phyloP scores from a whole-genome alignment of 1,284 basidiomycete genomes.

The Exsudoporus floridanus region DNA sequence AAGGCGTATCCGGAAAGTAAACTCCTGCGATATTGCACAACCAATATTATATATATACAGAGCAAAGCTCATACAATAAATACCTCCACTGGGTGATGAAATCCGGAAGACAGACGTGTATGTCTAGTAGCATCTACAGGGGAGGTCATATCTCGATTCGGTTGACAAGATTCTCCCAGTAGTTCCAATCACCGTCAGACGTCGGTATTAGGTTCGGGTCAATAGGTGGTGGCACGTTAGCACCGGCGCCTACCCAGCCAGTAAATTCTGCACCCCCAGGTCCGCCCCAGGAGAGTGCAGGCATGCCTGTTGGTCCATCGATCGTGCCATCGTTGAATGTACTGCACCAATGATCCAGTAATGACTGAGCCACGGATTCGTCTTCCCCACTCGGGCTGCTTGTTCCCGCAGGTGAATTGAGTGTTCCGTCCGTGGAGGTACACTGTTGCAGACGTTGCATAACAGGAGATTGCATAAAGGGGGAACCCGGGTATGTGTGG shows the following conservation, averaged over 20 bases:
- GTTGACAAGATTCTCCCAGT: constrained; percentile 79
- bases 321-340: constrained; percentile 63
- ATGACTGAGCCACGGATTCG: constrained; percentile 68
- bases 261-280: constrained; percentile 56
- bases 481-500: constrained; percentile 30
- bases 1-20: neutral
- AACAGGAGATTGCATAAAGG: constrained; percentile 50
- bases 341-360: constrained; percentile 80
- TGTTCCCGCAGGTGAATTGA: constrained; percentile 53
- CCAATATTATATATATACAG: constrained; percentile 5
- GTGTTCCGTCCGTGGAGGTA: constrained; percentile 41
- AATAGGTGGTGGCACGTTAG: constrained; percentile 28
- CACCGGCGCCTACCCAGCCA: constrained; percentile 53
- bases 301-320: constrained; percentile 50
- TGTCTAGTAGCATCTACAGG: constrained; percentile 22
- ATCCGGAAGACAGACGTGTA: constrained; percentile 3
- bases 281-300: constrained; percentile 62
- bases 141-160: constrained; percentile 59
- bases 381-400: constrained; percentile 72
- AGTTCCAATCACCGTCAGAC: constrained; percentile 71
- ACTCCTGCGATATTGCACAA: constrained; percentile 5
- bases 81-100: constrained; percentile 9
- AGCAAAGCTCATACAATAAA: constrained; percentile 3
- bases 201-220: constrained; percentile 47
- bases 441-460: constrained; percentile 62